A percentile compares a stretch with the other conserved stretches of the same genome.
Conservation (phyloP, 1,139 yeast genomes). For the Suhomyces coccinellae region DNA sequence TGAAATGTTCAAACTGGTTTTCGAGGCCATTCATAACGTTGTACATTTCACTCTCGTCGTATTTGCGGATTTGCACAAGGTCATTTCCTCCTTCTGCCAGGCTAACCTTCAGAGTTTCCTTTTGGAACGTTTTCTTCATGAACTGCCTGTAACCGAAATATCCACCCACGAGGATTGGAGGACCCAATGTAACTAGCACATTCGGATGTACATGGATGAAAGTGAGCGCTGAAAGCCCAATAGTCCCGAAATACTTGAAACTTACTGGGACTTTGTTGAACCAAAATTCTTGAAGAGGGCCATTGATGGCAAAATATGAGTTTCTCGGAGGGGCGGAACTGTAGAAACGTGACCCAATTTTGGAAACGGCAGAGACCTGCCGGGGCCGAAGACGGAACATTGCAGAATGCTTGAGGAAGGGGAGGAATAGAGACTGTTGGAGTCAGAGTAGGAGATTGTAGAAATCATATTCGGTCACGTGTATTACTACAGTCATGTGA, state of each 20-base stretch:
- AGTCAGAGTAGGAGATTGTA: not conserved
- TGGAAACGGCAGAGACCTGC: not conserved
- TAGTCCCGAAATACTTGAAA: slow-evolving; percentile 31
- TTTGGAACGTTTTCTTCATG: slow-evolving; percentile 18
- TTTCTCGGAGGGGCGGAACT: slow-evolving; percentile 31
- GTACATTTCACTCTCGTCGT: slow-evolving; percentile 35
- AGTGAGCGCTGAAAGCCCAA: slow-evolving; percentile 29
- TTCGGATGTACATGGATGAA: slow-evolving; percentile 42
- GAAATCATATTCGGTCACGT: not conserved
- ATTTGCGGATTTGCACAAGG: slow-evolving; percentile 27
- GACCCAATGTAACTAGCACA: slow-evolving; percentile 35
- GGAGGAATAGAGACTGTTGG: not conserved
- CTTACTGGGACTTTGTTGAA: slow-evolving; percentile 28
- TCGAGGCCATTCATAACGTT: slow-evolving; percentile 40
- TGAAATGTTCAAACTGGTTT: slow-evolving; percentile 39
- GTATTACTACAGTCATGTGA: no score
- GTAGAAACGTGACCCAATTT: not conserved
- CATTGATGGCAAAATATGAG: slow-evolving; percentile 29
- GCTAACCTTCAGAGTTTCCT: slow-evolving; percentile 14
- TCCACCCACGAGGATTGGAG: slow-evolving; percentile 34
- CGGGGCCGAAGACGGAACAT: not conserved
- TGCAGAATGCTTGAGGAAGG: not conserved
- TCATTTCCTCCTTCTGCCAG: slow-evolving; percentile 13
- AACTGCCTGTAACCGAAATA: slow-evolving; percentile 26
- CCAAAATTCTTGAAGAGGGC: slow-evolving; percentile 30